These are phyloP conservation scores for Cystobasidiopsis lactophilus DNA, from an alignment of 768 basidiomycete species.

Conservation along the genomic window DNA sequence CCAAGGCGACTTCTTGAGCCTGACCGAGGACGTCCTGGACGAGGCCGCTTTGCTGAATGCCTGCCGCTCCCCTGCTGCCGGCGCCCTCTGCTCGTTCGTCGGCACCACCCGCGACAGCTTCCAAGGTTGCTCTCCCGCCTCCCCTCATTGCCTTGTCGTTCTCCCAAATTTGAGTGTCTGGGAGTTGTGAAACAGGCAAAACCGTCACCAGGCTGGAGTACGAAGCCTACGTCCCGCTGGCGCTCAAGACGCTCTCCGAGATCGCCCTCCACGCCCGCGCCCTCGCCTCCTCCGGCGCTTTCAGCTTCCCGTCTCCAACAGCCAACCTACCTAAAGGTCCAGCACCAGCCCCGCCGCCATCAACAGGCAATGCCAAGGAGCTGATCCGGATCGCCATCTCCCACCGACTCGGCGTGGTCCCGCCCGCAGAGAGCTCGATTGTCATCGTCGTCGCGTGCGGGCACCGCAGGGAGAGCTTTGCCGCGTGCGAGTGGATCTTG, in stretches of 20 bases:
- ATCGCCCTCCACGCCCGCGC: slow-evolving; percentile 14
- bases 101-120: slow-evolving; percentile 73
- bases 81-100: slow-evolving; percentile 53
- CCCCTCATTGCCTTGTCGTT: neutral
- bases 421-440: slow-evolving; percentile 44
- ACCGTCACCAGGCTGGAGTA: slow-evolving; percentile 17
- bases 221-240: slow-evolving; percentile 20
- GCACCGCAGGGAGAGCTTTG: slow-evolving; percentile 61
- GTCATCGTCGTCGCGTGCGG: slow-evolving; percentile 42
- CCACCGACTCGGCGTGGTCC: slow-evolving; percentile 46
- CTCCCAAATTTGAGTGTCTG: too few species aligned
- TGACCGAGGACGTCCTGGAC: slow-evolving; percentile 41
- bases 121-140: slow-evolving; percentile 34
- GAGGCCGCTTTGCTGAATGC: slow-evolving; percentile 35
- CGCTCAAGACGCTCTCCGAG: slow-evolving; percentile 15
- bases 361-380: slow-evolving; percentile 7
- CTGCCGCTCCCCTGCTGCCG: slow-evolving; percentile 42
- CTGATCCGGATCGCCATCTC: slow-evolving; percentile 42
- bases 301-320: neutral
- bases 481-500: slow-evolving; percentile 57
- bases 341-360: neutral
- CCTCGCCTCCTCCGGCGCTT: slow-evolving; percentile 3
- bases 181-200: slow-evolving; percentile 15
- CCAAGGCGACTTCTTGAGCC: slow-evolving; percentile 33
- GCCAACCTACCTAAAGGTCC: neutral